Conservation (phyloP, 768 basidiomycete species). For the Leccinum truebloodii region DNA sequence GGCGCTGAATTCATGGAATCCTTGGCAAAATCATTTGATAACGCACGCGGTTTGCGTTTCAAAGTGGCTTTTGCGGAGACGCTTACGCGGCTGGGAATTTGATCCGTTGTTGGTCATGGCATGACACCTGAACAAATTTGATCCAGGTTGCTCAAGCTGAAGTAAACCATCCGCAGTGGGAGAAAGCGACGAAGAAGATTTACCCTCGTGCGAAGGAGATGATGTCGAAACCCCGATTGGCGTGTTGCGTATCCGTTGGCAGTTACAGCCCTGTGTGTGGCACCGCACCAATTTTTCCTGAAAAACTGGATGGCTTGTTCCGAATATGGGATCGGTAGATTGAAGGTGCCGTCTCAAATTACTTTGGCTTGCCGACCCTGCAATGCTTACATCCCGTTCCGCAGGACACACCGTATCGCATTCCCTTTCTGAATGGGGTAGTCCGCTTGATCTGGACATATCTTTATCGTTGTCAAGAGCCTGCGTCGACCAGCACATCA, state of each 20-base stretch:
- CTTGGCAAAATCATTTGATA: slow-evolving; percentile 78
- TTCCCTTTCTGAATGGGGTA: slow-evolving; percentile 76
- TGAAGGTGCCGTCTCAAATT: slow-evolving; percentile 60
- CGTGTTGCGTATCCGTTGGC: slow-evolving; percentile 80
- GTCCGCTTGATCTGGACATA: slow-evolving; percentile 91
- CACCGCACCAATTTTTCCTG: slow-evolving; percentile 57
- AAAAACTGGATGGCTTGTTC: slow-evolving; percentile 76
- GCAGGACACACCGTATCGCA: slow-evolving; percentile 78
- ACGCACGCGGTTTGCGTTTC: slow-evolving; percentile 79
- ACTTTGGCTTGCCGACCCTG: background rate
- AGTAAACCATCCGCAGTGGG: slow-evolving; percentile 95
- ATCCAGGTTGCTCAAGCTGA: slow-evolving; percentile 88
- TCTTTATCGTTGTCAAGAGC: slow-evolving; percentile 87
- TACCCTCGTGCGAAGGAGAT: slow-evolving; percentile 81
- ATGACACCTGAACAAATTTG: background rate
- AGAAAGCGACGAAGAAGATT: slow-evolving; percentile 83
- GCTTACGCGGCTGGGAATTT: slow-evolving; percentile 51
- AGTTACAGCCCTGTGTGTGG: slow-evolving; percentile 82
- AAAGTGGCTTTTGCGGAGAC: slow-evolving; percentile 88
- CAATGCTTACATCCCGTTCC: slow-evolving; percentile 4
- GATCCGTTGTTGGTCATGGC: background rate
- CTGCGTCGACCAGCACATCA: slow-evolving; percentile 73
- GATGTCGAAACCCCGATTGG: slow-evolving; percentile 90
- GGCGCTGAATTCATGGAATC: slow-evolving; percentile 89
- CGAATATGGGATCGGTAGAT: slow-evolving; percentile 68